Evolutionary conservation across 106 monocot genomes (phyloP).

Genomic region (Ottelia alismoides): DNA sequence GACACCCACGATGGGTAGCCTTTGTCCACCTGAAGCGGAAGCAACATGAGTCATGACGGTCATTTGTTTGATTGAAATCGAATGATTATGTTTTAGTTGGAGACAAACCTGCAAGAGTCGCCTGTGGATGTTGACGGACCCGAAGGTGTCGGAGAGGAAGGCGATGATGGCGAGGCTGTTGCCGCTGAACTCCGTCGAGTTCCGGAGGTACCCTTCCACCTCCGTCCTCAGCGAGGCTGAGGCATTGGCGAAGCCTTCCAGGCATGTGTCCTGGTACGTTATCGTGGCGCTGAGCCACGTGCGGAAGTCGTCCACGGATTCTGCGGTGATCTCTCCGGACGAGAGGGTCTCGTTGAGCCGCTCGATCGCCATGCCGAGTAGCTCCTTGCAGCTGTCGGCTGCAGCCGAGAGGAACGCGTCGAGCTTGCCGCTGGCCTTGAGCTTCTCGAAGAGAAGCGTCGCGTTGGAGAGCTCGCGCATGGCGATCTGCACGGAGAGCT

Average conservation of each 20-base stretch:
- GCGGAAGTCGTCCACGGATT: conserved; percentile 12
- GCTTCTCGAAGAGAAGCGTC: not conserved
- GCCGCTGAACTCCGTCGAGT: conserved; percentile 10
- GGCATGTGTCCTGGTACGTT: conserved; percentile 12
- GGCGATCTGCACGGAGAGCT: conserved; percentile 6
- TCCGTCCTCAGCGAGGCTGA: not conserved
- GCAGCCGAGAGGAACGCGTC: not conserved
- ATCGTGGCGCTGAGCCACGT: conserved; percentile 13
- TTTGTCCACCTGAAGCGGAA: not conserved
- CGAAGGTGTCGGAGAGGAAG: not conserved
- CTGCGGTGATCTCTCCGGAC: not conserved
- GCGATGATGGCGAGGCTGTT: conserved; percentile 11
- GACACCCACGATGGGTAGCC: conserved; percentile 32
- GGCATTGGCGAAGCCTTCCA: conserved; percentile 4
- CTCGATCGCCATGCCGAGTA: conserved; percentile 1
- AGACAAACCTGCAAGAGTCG: no score
- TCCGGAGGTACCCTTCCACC: conserved; percentile 4
- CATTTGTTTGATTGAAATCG: no score
- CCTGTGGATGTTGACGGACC: not conserved
- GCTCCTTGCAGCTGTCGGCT: conserved; percentile 3
- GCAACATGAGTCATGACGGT: no score
- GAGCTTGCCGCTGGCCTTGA: not conserved
- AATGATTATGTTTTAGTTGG: no score
- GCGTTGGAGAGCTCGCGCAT: conserved; percentile 2
- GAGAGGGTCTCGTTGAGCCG: conserved; percentile 8